Base-by-base conservation (phyloP, 1,139 yeast species). In the Debaryomycetaceae sp. region DNA sequence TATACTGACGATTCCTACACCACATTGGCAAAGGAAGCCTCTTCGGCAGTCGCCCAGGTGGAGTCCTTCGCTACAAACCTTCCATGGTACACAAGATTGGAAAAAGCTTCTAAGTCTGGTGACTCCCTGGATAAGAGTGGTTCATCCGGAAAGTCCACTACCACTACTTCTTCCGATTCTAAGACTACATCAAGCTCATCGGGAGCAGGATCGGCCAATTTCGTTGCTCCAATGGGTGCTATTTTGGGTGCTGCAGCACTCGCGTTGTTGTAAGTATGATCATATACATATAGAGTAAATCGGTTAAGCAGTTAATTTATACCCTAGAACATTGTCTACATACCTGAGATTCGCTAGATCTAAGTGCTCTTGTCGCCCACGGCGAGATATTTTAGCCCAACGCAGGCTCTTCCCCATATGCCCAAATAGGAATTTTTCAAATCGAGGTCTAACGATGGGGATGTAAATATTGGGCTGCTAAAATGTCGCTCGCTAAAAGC, bases 51-150 rank as follows among this genome's bases (percentile, higher is more conserved):
- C 9, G 40, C 47, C 9, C 46, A 57, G 15, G 44, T 68, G 35
- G 59, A 55, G 38, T 39, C 52, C 4, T 63, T 56, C 44, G 73
- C 68, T 19, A 57, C 67, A 19, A 48, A 56, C 29, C 60, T 69
- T 45, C 72, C 70, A 15, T 68, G 75, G 74, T 67, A 61, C 53
- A 37, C 67, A 15, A 55, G 71, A 40, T 54, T 70, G 40, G 52
- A 46, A 13, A 57, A 57, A 6, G 61, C 44, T 11, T 54, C 40
- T 7, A 48, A 43, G 37, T 55, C 33, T 17, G 32, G 17, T 15
- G 17, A 17, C 6, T n/a, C 31, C 28, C 13, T 30, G 13, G 31
- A 5, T 6, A 13, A 9, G 17, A 48, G 30, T 16, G 41, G 34
- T 32, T 50, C 47, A 18, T 38, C 42, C 15, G 42, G 40, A 16